These are phyloP conservation scores for Kuraishia piskuri DNA, from an alignment of 805 yeast species.

Conservation along the genomic window DNA sequence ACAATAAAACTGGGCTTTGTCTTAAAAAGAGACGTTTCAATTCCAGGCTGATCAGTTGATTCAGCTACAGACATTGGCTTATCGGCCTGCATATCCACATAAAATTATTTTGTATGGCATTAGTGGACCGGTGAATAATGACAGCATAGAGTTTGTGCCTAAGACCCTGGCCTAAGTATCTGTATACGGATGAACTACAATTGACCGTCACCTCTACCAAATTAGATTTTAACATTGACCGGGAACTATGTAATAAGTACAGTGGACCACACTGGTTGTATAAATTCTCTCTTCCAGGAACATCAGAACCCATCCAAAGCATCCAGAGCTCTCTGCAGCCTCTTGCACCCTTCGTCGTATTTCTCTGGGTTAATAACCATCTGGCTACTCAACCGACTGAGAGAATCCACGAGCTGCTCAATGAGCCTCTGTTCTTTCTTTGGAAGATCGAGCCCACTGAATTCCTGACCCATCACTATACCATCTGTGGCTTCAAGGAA, in stretches of 20 bases:
- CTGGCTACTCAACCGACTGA: conserved; percentile 81
- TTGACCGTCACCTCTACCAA: too few relatives aligned
- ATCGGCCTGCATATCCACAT: not conserved
- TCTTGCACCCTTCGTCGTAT: conserved; percentile 67
- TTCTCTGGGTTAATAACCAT: conserved; percentile 81
- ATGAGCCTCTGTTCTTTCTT: conserved; percentile 68
- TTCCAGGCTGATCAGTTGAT: too few relatives aligned
- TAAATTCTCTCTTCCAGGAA: too few relatives aligned
- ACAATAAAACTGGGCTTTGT: too few relatives aligned
- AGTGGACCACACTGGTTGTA: too few relatives aligned
- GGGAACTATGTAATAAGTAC: too few relatives aligned
- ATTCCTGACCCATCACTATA: conserved; percentile 59
- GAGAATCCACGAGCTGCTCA: conserved; percentile 79
- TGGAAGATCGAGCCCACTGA: conserved; percentile 65
- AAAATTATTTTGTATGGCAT: not conserved
- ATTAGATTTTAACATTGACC: too few relatives aligned
- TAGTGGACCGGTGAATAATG: not conserved
- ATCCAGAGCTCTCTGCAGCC: conserved; percentile 74
- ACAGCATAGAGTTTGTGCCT: not conserved
- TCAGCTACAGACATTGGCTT: not conserved
- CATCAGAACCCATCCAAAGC: conserved; percentile 71
- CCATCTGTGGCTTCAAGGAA: conserved; percentile 52
- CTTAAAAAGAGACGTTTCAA: too few relatives aligned
- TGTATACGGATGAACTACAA: too few relatives aligned
- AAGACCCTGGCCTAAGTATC: too few relatives aligned